Evolutionary conservation across 106 monocot genomes (phyloP), one percentile per base, ranked within the genome.

Genomic region (Acorus gramineus): DNA sequence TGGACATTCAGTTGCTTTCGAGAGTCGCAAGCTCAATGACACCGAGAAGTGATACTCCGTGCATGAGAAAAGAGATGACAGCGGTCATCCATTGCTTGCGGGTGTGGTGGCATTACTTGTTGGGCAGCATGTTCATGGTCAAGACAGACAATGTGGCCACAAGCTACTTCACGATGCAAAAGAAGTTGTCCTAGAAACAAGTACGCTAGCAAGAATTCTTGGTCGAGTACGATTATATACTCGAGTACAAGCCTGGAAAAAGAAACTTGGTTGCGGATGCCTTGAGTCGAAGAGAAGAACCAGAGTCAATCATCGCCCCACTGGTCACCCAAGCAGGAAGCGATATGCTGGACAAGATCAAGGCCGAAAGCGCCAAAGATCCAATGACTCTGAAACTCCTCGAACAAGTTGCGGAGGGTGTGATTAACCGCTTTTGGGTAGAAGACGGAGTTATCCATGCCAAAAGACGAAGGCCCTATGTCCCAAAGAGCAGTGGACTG

Each of bases 31-130:
- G 51, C 51, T 49, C 12, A 28, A 28, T 28, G 28, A 0, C 28
- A 28, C 28, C 28, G 28, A 28, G 28, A 28, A 28, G 28, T 1
- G 51, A 5, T 49, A 64, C 13, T 6, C 48, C 2, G 28, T 11
- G 2, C 64, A 64, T 11, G 51, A 64, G 14, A 64, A 64, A 64
- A 13, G 64, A 64, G 46, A 53, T 66, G 54, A 45, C 28, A 0
- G 65, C 52, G 7, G 13, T 65, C 4, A 14, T 65, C 9, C 65
- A 65, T 50, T 51, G 4, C 9, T 14, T 65, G 14, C 2, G 2
- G 44, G 43, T 42, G 3, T 65, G 53, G 28, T 0, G 14, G 28
- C 28, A 28, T 28, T 28, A 28, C 1, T 28, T 28, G 28, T 28
- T 28, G 28, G 28, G 28, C 28, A 28, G 0, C 28, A 28, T 0